Percentiles rank a stretch among this genome's conserved stretches.
Conservation (phyloP, 208 protist genomes). For the Crithidia fasciculata region DNA sequence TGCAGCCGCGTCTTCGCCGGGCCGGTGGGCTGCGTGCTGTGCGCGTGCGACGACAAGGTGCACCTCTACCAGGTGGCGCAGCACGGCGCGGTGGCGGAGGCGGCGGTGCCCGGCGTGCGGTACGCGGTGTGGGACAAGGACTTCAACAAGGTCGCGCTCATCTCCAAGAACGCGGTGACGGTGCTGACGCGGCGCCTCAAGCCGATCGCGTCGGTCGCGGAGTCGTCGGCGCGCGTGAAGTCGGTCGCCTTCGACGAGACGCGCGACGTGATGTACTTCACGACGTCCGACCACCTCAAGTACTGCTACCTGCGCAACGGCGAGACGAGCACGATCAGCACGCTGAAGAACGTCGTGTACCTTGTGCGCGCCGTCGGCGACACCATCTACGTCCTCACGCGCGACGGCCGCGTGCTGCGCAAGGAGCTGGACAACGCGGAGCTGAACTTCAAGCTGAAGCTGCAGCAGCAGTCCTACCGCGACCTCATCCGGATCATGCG, state of each 20-base stretch:
- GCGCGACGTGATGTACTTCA: slow-evolving; percentile 97
- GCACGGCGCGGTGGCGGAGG: slow-evolving; percentile 72
- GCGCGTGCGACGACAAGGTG: slow-evolving; percentile 85
- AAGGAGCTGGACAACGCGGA: slow-evolving; percentile 95
- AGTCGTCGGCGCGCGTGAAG: slow-evolving; percentile 96
- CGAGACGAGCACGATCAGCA: slow-evolving; percentile 97
- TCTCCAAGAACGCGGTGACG: slow-evolving; percentile 90
- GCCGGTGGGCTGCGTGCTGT: slow-evolving; percentile 79
- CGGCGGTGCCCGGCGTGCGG: slow-evolving; percentile 70
- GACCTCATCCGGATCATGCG: slow-evolving; percentile 96
- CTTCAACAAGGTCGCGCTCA: slow-evolving; percentile 90
- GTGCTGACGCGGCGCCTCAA: slow-evolving; percentile 93
- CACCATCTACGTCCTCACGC: slow-evolving; percentile 91
- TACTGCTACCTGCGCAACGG: slow-evolving; percentile 94
- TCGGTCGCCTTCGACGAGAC: slow-evolving; percentile 91
- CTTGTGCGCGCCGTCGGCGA: slow-evolving; percentile 90
- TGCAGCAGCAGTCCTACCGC: slow-evolving; percentile 92
- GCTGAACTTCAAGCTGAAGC: slow-evolving; percentile 96
- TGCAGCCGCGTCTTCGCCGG: slow-evolving; percentile 82
- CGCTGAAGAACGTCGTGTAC: slow-evolving; percentile 96
- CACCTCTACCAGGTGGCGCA: slow-evolving; percentile 96
- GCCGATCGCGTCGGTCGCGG: slow-evolving; percentile 88
- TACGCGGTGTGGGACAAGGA: slow-evolving; percentile 96
- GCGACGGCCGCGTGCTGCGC: slow-evolving; percentile 86
- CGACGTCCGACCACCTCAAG: slow-evolving; percentile 98